These are phyloP conservation scores for Adenanthera pavonina DNA, from an alignment of 306 rosid species.

Conservation along the genomic window DNA sequence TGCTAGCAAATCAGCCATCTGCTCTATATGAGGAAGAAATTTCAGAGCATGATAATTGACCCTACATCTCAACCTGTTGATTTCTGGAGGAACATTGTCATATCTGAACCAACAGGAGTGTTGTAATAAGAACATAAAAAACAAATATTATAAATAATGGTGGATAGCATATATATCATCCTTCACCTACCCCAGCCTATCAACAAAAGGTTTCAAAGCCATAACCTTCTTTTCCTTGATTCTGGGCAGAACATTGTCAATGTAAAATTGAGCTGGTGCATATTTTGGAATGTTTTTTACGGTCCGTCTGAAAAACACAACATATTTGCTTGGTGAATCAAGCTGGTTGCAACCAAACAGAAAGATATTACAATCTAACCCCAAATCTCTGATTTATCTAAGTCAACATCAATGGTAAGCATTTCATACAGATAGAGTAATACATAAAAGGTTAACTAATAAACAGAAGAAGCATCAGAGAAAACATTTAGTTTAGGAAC, in stretches of 20 bases:
- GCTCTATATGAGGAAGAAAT: conserved; percentile 97
- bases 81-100: conserved; percentile 94
- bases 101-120: conserved; percentile 66
- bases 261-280: conserved; percentile 96
- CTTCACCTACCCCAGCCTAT: conserved; percentile 88
- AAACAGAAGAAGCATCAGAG: conserved; percentile 26
- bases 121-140: conserved; percentile 33
- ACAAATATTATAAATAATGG: conserved; percentile 6
- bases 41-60: conserved; percentile 98
- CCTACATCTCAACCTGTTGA: conserved; percentile 97
- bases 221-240: conserved; percentile 98
- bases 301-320: conserved; percentile 75
- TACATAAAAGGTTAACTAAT: background rate
- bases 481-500: conserved; percentile 13
- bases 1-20: conserved; percentile 89
- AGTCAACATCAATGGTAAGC: conserved; percentile 32
- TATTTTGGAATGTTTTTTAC: conserved; percentile 97
- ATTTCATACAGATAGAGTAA: conserved; percentile 24
- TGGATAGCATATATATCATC: conserved; percentile 30
- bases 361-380: conserved; percentile 10
- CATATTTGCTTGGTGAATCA: conserved; percentile 44
- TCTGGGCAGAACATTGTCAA: conserved; percentile 97
- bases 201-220: conserved; percentile 99
- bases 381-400: conserved; percentile 4
- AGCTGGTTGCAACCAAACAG: conserved; percentile 39